Evolutionary conservation across 768 basidiomycete genomes (phyloP), one percentile per base, ranked within the genome.

Genomic region (Ephemerocybe angulata): DNA sequence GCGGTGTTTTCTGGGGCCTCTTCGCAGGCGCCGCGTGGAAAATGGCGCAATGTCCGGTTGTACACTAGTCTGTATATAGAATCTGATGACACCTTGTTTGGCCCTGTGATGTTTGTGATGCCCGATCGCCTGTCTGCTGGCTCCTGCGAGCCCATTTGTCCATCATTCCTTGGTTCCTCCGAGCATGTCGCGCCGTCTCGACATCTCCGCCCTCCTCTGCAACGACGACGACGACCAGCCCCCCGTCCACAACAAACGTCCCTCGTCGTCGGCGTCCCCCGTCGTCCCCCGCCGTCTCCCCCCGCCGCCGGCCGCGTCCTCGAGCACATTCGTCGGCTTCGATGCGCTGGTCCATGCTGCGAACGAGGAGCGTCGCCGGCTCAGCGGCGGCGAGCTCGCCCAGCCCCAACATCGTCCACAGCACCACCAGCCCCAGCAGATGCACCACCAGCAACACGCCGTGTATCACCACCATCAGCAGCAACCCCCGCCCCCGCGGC

Each of bases 1-100:
- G 89, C 89, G 90, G 79, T 77, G 75, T 69, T 68, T 64, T 70
- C 74, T 76, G 82, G 63, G 56, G 71, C 71, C 76, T 72, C 77
- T 90, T 87, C 83, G 83, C 79, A 80, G 82, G 73, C 68, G 62
- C 77, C 78, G 78, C 70, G 66, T 89, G 88, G 85, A 79, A 74
- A 67, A 64, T 73, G 78, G 79, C 87, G 90, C 90, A 92, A 90
- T 90, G 89, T 90, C 87, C 83, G 80, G 88, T 90, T 84, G 87
- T 87, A 91, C 86, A 91, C 52, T 42, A 44, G 43, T 56, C 49
- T 52, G 17, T 33, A 37, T 47, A 44, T 51, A 15, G 28, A 38
- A 44, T 55, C 42, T 48, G 25, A 47, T 56, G 28, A 46, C 38
- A 49, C 33, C n/a, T 50, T 59, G 53, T 53, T 57, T 52, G 38